Evolutionary conservation across 768 basidiomycete genomes (phyloP), one percentile per base, ranked within the genome.

Genomic region (Chalciporus chontae): DNA sequence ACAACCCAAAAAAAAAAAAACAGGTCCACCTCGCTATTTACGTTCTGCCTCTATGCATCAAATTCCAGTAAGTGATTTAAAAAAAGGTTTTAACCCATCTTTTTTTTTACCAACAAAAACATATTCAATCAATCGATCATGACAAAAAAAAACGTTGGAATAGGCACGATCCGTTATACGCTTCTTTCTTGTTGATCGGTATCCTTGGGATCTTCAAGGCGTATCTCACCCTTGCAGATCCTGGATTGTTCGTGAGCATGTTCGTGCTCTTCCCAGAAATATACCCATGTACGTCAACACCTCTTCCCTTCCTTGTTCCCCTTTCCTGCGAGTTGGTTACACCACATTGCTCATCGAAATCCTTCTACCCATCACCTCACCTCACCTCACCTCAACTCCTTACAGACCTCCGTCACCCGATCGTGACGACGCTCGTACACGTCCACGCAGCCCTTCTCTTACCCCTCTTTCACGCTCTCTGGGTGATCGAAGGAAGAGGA

Each of bases 161-260:
- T 49, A 94, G 92, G 64, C 79, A 91, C 58, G 94, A 98, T 60
- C 81, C 90, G 0, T 73, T 97, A 19, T 92, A 87, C 47, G 90
- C 91, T 0, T 69, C 80, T 3, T 85, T 87, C 63, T 64, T 95
- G 18, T 75, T 95, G 1, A 57, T 85, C 14, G 93, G 93, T 15
- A 73, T 94, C 39, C 72, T 91, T 6, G 82, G 83, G 17, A 86
- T 79, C 2, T 94, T 96, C 77, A 96, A 97, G 69, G 77, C 92
- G 26, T 98, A 97, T 68, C 87, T 93, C 0, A 88, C 89, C 1
- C 78, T 98, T 19, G 87, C 93, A 9, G 94, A 97, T 61, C 83
- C 88, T 3, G 90, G 89, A 0, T 69, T 97, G 10, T 95, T 94
- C 71, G 66, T 94, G 17, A 87, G 82, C 57, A 81, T 94, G 73